A percentile compares a stretch with the other conserved stretches of the same genome.
phyloP scores from a whole-genome alignment of 352 stramenopile species.

The Phytophthora cactorum region DNA sequence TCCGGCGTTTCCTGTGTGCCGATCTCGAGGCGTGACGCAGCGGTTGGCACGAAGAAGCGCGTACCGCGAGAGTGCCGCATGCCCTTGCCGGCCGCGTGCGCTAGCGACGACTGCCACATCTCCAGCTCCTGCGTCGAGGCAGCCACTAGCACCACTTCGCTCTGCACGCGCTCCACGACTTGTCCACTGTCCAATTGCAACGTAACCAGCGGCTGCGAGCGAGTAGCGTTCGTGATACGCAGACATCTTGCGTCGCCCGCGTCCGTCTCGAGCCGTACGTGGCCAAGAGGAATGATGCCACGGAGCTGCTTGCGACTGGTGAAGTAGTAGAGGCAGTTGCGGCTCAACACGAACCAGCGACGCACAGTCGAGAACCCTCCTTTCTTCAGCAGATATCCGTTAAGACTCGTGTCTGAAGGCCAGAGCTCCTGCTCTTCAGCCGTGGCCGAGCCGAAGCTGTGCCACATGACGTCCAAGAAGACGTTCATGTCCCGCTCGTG shows the following conservation, averaged over 20 bases:
- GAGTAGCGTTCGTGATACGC: constrained; percentile 72
- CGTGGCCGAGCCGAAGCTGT: constrained; percentile 82
- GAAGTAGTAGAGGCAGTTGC: constrained; percentile 92
- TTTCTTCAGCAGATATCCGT: constrained; percentile 86
- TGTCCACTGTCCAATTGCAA: constrained; percentile 86
- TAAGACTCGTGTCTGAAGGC: constrained; percentile 89
- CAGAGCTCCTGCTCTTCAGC: constrained; percentile 89
- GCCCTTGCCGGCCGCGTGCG: constrained; percentile 79
- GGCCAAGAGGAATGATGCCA: constrained; percentile 86
- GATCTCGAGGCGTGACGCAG: constrained; percentile 82
- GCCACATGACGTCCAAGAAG: constrained; percentile 90
- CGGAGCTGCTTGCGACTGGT: constrained; percentile 80
- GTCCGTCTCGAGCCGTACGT: constrained; percentile 76
- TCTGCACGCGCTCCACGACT: constrained; percentile 80
- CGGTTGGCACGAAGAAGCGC: constrained; percentile 85
- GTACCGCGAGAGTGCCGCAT: constrained; percentile 83
- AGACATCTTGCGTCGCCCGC: constrained; percentile 56
- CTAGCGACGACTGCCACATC: constrained; percentile 90
- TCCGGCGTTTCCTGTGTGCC: constrained; percentile 80
- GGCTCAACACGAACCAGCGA: constrained; percentile 89
- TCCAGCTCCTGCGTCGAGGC: constrained; percentile 78
- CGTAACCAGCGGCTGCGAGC: constrained; percentile 69
- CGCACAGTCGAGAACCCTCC: constrained; percentile 79
- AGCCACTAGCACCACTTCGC: constrained; percentile 79
- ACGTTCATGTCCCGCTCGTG: constrained; percentile 89